Evolutionary conservation across 768 basidiomycete genomes (phyloP), one percentile per base, ranked within the genome.

Genomic region (Mycena amicta): DNA sequence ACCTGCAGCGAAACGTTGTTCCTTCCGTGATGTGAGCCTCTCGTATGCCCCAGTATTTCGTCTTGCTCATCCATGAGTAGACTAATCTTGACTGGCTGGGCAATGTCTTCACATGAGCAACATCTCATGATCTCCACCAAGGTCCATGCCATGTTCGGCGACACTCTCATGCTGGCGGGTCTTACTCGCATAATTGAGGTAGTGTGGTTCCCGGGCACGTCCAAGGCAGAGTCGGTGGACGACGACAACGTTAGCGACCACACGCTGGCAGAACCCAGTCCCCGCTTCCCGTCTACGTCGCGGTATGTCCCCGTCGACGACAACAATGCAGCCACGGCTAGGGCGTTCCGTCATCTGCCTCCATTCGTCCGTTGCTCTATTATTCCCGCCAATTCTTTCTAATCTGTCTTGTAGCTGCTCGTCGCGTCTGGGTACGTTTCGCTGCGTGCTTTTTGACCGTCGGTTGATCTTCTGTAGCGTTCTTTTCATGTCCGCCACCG

Each of bases 401-500:
- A 49, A 28, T 26, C 47, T 70, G 13, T 40, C 52, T 46, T 50
- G 52, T 56, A 92, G 90, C 71, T 92, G 11, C 83, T 94, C 28
- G 82, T 89, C 15, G 75, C 87, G 18, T 82, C 90, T 53, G 91
- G 90, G 89, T 90, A 73, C 66, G 20, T 31, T 31, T 37, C 41
- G 15, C 52, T 8, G 15, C 23, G 28, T 33, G 6, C 26, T 54
- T 29, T 26, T 5, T 4, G 20, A 22, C 43, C 6, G 28, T 30
- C 55, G 27, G 41, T 25, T 8, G 33, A 37, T 20, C 49, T 33
- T 31, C 56, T 29, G 1, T 56, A 90, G 92, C 5, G 72, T 94
- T 2, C 73, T 93, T 18, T 97, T 98, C 78, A 93, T 96, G 85
- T 90, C 90, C 15, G 95, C 89, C 0, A 97, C 95, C 0, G 93